phyloP scores from a whole-genome alignment of 768 basidiomycete genomes.

The Tulasnella sp. region DNA sequence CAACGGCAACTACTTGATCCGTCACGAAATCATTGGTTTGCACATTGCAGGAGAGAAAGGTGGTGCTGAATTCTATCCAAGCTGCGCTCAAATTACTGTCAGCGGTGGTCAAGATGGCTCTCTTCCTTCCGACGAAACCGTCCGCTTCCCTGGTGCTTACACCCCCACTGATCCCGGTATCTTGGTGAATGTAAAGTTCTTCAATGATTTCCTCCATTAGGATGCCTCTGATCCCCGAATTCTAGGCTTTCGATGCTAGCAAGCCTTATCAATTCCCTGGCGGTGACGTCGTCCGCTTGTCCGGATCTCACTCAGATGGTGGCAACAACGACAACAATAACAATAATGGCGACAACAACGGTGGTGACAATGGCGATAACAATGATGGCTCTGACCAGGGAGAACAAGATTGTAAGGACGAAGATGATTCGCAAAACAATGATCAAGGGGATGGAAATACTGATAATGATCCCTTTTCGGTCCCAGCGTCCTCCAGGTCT shows the following conservation, averaged over 20 bases:
- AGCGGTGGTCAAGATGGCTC: constrained; percentile 40
- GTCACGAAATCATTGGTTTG: constrained; percentile 69
- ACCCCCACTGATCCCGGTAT: constrained; percentile 58
- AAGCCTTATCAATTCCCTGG: constrained; percentile 18
- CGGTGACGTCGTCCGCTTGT: too few species aligned
- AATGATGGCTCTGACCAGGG: too few species aligned
- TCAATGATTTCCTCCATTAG: background rate
- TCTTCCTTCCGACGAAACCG: constrained; percentile 26
- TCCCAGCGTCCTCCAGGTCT: too few species aligned
- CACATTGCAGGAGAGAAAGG: constrained; percentile 45
- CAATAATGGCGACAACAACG: too few species aligned
- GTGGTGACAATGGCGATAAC: background rate
- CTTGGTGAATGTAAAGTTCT: constrained; percentile 27
- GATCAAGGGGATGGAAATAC: too few species aligned
- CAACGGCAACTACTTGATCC: constrained; percentile 60
- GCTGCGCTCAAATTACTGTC: constrained; percentile 44
- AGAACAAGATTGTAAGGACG: too few species aligned
- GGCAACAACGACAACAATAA: too few species aligned
- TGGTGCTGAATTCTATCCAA: constrained; percentile 72
- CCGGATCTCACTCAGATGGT: background rate
- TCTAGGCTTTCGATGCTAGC: constrained; percentile 16
- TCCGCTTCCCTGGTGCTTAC: constrained; percentile 62
- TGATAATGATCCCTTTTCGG: too few species aligned
- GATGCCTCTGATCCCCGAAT: background rate
- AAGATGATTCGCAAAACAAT: too few species aligned